Percentiles rank a stretch among this genome's conserved stretches.
Conservation (phyloP, 768 basidiomycete genomes). For the Cytidiella melzeri region DNA sequence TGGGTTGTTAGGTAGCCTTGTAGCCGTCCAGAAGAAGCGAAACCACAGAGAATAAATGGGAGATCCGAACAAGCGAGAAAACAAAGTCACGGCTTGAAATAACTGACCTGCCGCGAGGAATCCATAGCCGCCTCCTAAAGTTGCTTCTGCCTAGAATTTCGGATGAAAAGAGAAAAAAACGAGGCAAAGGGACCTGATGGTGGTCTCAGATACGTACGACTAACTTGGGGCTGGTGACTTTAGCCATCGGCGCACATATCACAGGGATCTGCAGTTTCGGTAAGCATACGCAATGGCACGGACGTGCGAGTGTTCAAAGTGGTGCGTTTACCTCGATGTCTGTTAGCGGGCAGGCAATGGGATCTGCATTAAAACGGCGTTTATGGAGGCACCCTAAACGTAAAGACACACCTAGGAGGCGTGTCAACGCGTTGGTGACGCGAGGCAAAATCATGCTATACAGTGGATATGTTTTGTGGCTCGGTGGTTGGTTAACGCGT, state of each 20-base stretch:
- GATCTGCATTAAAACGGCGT: too few species aligned
- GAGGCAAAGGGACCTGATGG: not conserved
- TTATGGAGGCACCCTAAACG: not conserved
- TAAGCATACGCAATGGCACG: not conserved
- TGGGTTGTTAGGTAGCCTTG: slow-evolving; percentile 45
- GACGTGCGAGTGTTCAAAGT: too few species aligned
- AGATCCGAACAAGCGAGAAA: too few species aligned
- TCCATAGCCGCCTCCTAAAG: slow-evolving; percentile 68
- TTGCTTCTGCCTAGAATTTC: slow-evolving; percentile 40
- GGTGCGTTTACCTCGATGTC: too few species aligned
- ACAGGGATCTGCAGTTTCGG: slow-evolving; percentile 41
- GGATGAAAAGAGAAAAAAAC: slow-evolving; percentile 31
- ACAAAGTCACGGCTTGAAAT: not conserved
- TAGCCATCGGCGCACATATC: slow-evolving; percentile 65
- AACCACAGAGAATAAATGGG: not conserved
- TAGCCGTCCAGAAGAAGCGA: slow-evolving; percentile 7
- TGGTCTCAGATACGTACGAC: slow-evolving; percentile 15
- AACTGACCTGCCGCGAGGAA: slow-evolving; percentile 58
- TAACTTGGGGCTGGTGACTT: slow-evolving; percentile 50
- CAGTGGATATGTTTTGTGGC: too few species aligned
- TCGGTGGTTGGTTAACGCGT: too few species aligned
- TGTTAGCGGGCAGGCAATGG: too few species aligned
- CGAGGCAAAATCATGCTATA: not conserved
- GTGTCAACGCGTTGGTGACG: slow-evolving; percentile 30
- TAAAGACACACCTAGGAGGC: slow-evolving; percentile 40